A percentile compares a stretch with the other conserved stretches of the same genome.
Evolutionary conservation across 345 rosid species (phyloP).

Genomic region (Psidium guajava): DNA sequence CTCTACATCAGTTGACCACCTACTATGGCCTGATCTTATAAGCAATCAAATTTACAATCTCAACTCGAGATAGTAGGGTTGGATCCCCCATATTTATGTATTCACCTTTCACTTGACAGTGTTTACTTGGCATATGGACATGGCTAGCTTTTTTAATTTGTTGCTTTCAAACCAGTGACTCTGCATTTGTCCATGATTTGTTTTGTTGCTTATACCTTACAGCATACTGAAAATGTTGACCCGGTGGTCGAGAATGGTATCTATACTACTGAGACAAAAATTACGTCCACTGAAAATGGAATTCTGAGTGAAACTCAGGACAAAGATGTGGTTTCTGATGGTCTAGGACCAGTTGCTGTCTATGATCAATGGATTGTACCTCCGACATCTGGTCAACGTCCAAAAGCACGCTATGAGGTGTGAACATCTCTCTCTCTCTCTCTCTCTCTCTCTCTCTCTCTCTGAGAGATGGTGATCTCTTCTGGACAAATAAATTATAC

Average conservation of each 20-base stretch:
- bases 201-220: constrained; percentile 1
- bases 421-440: constrained; percentile 5
- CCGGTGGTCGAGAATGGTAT: constrained; percentile 50
- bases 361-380: constrained; percentile 92
- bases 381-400: constrained; percentile 65
- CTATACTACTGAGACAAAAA: constrained; percentile 55
- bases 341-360: constrained; percentile 57
- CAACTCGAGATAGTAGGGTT: neutral
- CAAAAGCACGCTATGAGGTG: constrained; percentile 96
- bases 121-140: neutral
- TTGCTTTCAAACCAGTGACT: neutral
- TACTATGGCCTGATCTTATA: neutral
- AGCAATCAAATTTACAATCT: neutral
- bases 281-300: constrained; percentile 57
- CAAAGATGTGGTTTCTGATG: constrained; percentile 90
- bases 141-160: neutral
- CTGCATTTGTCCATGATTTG: neutral
- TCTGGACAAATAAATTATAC: neutral
- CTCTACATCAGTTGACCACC: neutral
- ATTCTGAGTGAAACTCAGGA: constrained; percentile 61
- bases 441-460: constrained; percentile 3
- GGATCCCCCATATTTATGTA: neutral
- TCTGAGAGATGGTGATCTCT: neutral
- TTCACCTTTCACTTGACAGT: neutral
- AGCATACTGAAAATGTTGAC: constrained; percentile 54